Base-by-base conservation (phyloP, 371 early-diverging fungal species). In the Apophysomyces trapeziformis region DNA sequence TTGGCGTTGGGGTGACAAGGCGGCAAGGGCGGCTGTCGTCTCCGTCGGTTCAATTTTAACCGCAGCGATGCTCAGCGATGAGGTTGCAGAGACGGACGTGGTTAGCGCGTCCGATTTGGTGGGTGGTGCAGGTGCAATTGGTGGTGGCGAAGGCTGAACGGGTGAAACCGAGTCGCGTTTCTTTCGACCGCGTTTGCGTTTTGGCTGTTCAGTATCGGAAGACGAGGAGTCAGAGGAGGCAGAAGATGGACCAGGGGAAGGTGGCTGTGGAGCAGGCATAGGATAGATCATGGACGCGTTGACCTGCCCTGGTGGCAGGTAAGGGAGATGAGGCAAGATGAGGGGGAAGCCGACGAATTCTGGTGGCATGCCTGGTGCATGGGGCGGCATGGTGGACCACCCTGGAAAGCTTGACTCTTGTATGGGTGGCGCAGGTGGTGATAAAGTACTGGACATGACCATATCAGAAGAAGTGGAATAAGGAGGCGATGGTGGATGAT, bases 151-250 rank as follows among this genome's bases (percentile, higher is more conserved):
- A 45, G 61, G 26, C 32, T 59, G 59, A 18, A 39, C 16, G 32
- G 45, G 21, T 44, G 46, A 46, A 16, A 32, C 13, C 11, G 54
- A 41, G 16, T 47, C 66, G 44, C 64, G 69, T 64, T 68, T 71
- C 65, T 75, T 75, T 13, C 75, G 67, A 0, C 71, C 75, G 13
- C 73, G 67, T 37, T 66, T 73, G 37, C 63, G 65, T 38, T 67
- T 69, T 7, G 64, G 64, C 32, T 72, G 66, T 36, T 77, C 75
- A 9, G 21, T 50, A 43, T 66, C 66, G 9, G 74, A 69, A 35
- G 50, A 54, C 13, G 61, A 65, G n/a, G 62, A 56, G 16, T 35
- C 50, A 26, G 38, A 44, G 5, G 69, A 21, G 56, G 57, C 41
- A 1, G 56, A 26, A n/a, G 14, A 58, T 7, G 47, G 57, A 41